Evolutionary conservation across 805 yeast genomes (phyloP).

Genomic region (Saccharomyces eubayanus): DNA sequence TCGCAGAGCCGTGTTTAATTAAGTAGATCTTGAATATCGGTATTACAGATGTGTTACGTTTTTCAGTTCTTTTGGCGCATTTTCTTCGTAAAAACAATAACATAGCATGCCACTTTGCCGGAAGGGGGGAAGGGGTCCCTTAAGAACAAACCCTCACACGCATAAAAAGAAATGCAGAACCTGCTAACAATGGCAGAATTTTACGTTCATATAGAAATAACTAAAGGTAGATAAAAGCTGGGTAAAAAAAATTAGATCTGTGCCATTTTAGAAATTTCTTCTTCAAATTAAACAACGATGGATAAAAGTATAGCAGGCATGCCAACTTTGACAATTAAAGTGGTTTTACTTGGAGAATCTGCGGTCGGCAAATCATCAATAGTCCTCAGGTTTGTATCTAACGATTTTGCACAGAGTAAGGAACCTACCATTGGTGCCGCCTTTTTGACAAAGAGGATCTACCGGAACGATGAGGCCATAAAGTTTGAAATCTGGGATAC

Average conservation of each 20-base stretch:
- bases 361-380: slow-evolving; percentile 97
- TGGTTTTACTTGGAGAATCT: slow-evolving; percentile 91
- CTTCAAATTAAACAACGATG: neutral
- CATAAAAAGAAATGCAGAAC: neutral
- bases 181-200: neutral
- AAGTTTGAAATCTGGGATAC: slow-evolving; percentile 96
- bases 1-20: too few relatives aligned
- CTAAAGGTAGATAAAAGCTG: neutral
- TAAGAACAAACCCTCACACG: neutral
- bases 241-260: neutral
- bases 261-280: neutral
- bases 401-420: slow-evolving; percentile 93
- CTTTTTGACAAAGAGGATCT: slow-evolving; percentile 86
- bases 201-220: neutral
- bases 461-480: slow-evolving; percentile 75
- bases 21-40: too few relatives aligned
- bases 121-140: neutral
- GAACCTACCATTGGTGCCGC: slow-evolving; percentile 99
- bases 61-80: neutral
- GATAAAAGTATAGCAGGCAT: neutral
- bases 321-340: slow-evolving; percentile 44
- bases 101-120: neutral
- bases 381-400: slow-evolving; percentile 84
- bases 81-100: neutral
- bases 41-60: neutral